Evolutionary conservation across 1,139 yeast species (phyloP).

Genomic region (Yamadazyma triangularis): DNA sequence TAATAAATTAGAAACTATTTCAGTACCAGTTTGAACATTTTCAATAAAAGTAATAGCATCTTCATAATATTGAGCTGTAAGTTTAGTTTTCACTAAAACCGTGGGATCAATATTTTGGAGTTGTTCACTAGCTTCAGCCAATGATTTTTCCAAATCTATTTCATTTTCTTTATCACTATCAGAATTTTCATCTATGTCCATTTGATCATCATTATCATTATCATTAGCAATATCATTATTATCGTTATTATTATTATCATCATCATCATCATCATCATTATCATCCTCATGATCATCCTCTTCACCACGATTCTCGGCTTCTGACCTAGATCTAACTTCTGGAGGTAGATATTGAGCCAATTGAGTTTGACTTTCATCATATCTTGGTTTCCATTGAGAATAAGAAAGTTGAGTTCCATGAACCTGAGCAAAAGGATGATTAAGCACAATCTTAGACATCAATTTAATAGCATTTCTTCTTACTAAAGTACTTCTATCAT

Average conservation of each 20-base stretch:
- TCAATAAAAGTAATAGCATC: constrained; percentile 80
- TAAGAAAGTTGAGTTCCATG: constrained; percentile 71
- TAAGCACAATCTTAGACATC: constrained; percentile 61
- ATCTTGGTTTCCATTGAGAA: constrained; percentile 55
- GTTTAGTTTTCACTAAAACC: constrained; percentile 31
- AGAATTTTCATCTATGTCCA: constrained; percentile 8
- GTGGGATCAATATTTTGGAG: constrained; percentile 23
- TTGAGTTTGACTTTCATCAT: constrained; percentile 47
- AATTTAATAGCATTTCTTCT: constrained; percentile 79
- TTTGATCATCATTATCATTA: constrained; percentile 7
- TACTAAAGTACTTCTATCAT: constrained; percentile 80
- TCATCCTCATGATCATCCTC: constrained; percentile 18
- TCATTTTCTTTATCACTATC: constrained; percentile 11
- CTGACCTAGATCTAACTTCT: too few relatives aligned
- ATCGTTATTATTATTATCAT: constrained; percentile 15
- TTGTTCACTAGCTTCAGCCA: too few relatives aligned
- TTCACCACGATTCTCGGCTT: constrained; percentile 12
- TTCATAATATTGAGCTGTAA: constrained; percentile 60
- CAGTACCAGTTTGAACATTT: constrained; percentile 62
- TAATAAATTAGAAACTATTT: constrained; percentile 54
- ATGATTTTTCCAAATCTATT: too few relatives aligned
- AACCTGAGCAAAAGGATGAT: constrained; percentile 77
- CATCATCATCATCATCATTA: constrained; percentile 18
- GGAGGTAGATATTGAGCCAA: constrained; percentile 25
- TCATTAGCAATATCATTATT: constrained; percentile 17